Base-by-base conservation (phyloP, 768 basidiomycete species). In the Russula brevipes region DNA sequence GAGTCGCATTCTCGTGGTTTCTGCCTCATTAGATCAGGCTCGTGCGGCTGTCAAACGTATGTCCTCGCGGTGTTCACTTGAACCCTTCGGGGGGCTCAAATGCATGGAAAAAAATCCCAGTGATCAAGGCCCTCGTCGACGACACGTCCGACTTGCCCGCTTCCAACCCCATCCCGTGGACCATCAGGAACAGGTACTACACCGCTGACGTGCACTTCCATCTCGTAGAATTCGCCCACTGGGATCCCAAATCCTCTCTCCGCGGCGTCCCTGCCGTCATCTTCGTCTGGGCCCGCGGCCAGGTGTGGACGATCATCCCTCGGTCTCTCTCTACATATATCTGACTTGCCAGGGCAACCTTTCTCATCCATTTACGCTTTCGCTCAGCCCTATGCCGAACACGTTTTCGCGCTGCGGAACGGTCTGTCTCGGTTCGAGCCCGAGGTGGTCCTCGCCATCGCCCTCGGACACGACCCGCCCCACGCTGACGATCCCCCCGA, bases 141-240 rank as follows among this genome's bases (percentile, higher is more conserved):
- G 61, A 61, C 55, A n/a, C 50, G 46, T 58, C 49, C 49, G 54
- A 59, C 5, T 44, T 63, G 9, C 49, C 66, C 17, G 3, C 60
- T 11, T 52, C 55, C 11, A 59, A 60, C 14, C n/a, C 38, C 33
- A 73, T 89, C 38, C 85, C 87, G 10, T 92, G 89, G 89, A 87
- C 82, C 46, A 88, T 92, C 64, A 74, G 75, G 56, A 92, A 92
- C 77, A 86, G 83, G 72, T 94, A 94, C 74, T 94, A 93, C 75
- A 82, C 82, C 14, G 91, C 91, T 1, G 77, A 81, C 62, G 87
- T 94, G 7, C 83, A 85, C 64, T 91, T 93, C 70, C 75, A 83
- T 39, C 75, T 79, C 11, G 79, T 80, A 59, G 75, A 79, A 17
- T 71, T 84, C 57, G 74, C 76, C 36, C 76, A 78, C 11, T 76